Conservation (phyloP, 495 filamentous ascomycete species). For the Neurospora sp. region DNA sequence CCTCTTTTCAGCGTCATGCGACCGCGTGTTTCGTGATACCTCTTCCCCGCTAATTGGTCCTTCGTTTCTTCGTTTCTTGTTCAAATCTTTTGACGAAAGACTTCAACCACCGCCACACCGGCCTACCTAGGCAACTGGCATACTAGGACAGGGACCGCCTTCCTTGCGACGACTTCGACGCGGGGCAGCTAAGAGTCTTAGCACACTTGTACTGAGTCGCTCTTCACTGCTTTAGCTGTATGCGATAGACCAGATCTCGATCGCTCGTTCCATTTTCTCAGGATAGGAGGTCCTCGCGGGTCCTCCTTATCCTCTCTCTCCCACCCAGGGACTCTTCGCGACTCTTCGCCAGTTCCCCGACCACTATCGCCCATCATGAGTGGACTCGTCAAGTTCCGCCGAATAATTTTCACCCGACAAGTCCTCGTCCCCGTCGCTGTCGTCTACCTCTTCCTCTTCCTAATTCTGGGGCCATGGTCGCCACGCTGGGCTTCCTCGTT, state of each 20-base stretch:
- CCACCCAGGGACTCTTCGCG: not conserved
- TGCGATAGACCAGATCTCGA: not conserved
- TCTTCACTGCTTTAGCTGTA: not conserved
- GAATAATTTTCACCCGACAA: slow-evolving; percentile 14
- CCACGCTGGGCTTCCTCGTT: slow-evolving; percentile 1
- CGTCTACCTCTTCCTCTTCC: slow-evolving; percentile 11
- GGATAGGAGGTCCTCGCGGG: not conserved
- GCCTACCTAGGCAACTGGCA: not conserved
- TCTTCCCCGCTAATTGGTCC: not conserved
- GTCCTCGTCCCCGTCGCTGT: slow-evolving; percentile 8
- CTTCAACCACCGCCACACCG: not conserved
- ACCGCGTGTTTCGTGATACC: not conserved
- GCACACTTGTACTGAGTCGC: not conserved
- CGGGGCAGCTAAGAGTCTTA: not conserved
- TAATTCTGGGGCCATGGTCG: slow-evolving; percentile 8
- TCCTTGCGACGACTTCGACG: not conserved
- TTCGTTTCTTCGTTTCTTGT: not conserved
- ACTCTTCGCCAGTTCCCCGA: not conserved
- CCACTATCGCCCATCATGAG: not conserved
- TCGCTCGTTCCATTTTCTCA: not conserved
- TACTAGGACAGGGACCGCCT: not conserved
- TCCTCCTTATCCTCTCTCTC: not conserved
- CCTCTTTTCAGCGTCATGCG: not conserved
- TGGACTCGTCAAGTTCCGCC: slow-evolving; percentile 11
- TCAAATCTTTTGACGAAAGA: not conserved